Base-by-base conservation (phyloP, 2,329 filamentous ascomycete species). In the Laburnicola sp. region DNA sequence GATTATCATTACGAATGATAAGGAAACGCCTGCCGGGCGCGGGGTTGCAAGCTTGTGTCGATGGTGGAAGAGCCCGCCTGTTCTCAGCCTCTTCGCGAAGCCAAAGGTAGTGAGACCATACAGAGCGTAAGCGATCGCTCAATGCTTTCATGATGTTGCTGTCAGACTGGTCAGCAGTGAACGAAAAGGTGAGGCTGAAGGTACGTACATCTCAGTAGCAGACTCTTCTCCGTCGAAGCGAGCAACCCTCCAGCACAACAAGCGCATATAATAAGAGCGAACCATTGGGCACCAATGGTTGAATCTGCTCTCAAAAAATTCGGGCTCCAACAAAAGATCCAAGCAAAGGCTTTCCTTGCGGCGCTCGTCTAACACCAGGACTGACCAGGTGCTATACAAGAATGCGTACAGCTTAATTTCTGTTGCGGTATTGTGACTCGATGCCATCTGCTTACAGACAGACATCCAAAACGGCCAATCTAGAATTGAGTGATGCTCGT, bases 281-380 rank as follows among this genome's bases (percentile, higher is more conserved):
- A 96, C 90, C 92, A 96, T 96, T 0, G 92, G 91, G 65, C 90
- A 96, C 91, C 92, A 96, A 65, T 96, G 91, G 66, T 88, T 93
- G 75, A 96, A 97, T 54, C 91, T 86, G 54, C 83, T 84, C 65
- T 89, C 85, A 69, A 96, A 96, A 2, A 87, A 82, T 25, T 86
- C 80, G 47, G 88, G 86, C 5, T 86, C 82, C 9, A 97, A 76
- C 34, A 97, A 75, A 78, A 94, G 92, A 22, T 85, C 83, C 26
- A 88, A 64, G 67, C 89, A 95, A 16, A 96, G 69, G 10, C 80
- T 76, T 50, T 82, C 78, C 72, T 93, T 95, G 43, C 88, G 82
- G 44, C 78, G 75, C 2, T 86, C 80, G 48, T 89, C 82, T 30
- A 81, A 79, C 8, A 83, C 80, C 54, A 94, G 79, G 2, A 85